Base-by-base conservation (phyloP, 1,284 basidiomycete genomes). In the Ceratobasidium sp. region DNA sequence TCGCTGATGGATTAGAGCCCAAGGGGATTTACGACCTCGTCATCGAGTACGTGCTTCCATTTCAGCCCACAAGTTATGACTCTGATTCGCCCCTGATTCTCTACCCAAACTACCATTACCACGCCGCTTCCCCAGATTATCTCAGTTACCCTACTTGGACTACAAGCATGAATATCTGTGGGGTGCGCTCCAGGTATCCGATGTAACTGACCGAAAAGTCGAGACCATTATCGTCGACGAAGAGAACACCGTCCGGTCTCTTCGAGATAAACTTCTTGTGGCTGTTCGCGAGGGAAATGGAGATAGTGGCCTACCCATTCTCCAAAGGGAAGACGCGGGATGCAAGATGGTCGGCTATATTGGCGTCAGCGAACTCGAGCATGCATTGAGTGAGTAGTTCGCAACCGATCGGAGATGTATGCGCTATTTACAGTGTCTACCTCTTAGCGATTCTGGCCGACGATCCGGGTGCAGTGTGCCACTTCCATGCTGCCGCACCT, bases 11-110 rank as follows among this genome's bases (percentile, higher is more conserved):
- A 6, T 85, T 99, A 80, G 95, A 98, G 83, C 94, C 94, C 25
- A 97, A 97, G 83, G 95, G 95, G 13, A 97, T 98, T 74, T 98
- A 98, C 82, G 97, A 99, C 83, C 89, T 98, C 43, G 95, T 96
- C 76, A 99, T 99, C 77, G 95, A 97, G 86, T 92, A 77, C 79
- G 89, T 81, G 0, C 29, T 52, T 34, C 32, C n/a, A 37, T 51
- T 7, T 17, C 76, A 40, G 11, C 49, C 11, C 19, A 17, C 15
- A 4, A 49, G 6, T 25, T 19, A 68, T 68, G 32, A 29, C 49
- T 52, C 49, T 43, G 43, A n/a, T 54, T 68, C 56, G 51, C 46
- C 25, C 9, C 44, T 40, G 22, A 44, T 32, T 51, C 43, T 49
- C 9, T 25, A n/a, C n/a, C n/a, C n/a, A n/a, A n/a, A n/a, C n/a